These are phyloP conservation scores for Scolecobasidium constrictum DNA, from an alignment of 2,329 filamentous ascomycete genomes.

Conservation along the genomic window DNA sequence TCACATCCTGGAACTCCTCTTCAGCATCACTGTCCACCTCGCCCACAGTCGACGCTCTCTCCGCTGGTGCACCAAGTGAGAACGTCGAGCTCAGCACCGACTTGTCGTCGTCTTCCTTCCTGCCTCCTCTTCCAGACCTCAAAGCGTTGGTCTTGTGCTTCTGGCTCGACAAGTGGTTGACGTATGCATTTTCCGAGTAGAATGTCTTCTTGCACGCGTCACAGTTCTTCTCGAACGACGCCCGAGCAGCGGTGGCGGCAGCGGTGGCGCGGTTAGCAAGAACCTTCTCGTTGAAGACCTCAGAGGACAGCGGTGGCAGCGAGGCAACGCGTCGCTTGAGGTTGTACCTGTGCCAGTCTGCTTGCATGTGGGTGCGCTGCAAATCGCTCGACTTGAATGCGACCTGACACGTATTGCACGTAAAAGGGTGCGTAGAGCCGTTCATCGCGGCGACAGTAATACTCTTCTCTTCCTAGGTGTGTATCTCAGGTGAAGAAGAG, in stretches of 20 bases:
- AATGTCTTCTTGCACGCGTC: constrained; percentile 81
- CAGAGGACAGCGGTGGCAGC: constrained; percentile 79
- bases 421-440: constrained; percentile 61
- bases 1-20: constrained; percentile 65
- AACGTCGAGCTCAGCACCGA: constrained; percentile 88
- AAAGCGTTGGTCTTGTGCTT: constrained; percentile 70
- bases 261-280: constrained; percentile 79
- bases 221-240: constrained; percentile 77
- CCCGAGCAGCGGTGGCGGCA: constrained; percentile 75
- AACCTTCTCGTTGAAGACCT: constrained; percentile 92
- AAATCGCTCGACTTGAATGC: constrained; percentile 90
- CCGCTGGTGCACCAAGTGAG: constrained; percentile 72
- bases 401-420: constrained; percentile 96
- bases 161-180: constrained; percentile 82
- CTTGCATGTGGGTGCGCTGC: constrained; percentile 93
- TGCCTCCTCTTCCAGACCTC: constrained; percentile 31
- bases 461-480: too few relatives aligned
- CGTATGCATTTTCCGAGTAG: constrained; percentile 91
- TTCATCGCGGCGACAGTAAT: constrained; percentile 1
- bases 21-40: constrained; percentile 57
- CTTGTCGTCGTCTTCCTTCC: constrained; percentile 47
- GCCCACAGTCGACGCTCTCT: constrained; percentile 33
- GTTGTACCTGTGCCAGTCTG: constrained; percentile 98
- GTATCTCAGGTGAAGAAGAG: too few relatives aligned
- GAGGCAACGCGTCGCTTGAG: constrained; percentile 88